A percentile compares a stretch with the other conserved stretches of the same genome.
Evolutionary conservation across 2,329 filamentous ascomycete species (phyloP).

Genomic region (Periconia digitata): DNA sequence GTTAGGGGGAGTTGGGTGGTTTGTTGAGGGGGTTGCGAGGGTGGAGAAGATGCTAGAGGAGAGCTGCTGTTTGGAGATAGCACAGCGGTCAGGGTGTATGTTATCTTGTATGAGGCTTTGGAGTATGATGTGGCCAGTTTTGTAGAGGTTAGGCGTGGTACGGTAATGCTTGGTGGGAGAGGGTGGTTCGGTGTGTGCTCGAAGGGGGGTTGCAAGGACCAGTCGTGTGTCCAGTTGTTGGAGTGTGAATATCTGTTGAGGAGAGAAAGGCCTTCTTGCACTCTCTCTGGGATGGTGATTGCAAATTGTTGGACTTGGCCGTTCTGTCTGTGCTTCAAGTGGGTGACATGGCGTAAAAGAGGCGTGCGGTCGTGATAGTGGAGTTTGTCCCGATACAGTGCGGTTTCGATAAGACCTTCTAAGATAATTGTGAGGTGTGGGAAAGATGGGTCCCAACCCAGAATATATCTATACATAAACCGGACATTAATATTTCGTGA

Average conservation of each 20-base stretch:
- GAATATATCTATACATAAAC: conserved; percentile 2
- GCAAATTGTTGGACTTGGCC: conserved; percentile 10
- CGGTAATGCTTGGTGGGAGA: conserved; percentile 13
- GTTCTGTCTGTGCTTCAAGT: conserved; percentile 6
- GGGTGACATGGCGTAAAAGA: conserved; percentile 8
- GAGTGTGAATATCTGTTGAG: conserved; percentile 3
- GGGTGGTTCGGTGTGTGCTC: conserved; percentile 12
- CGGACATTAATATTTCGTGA: not conserved
- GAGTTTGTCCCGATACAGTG: conserved; percentile 4
- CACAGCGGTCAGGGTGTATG: conserved; percentile 15
- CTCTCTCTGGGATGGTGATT: conserved; percentile 9
- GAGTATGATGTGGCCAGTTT: not conserved
- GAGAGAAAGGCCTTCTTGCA: not conserved
- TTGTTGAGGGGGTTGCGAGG: too few species aligned
- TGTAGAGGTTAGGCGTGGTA: conserved; percentile 3
- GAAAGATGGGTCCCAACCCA: conserved; percentile 9
- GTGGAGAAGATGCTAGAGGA: not conserved
- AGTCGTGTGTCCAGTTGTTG: conserved; percentile 10
- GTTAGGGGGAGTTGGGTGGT: not conserved
- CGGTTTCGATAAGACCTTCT: conserved; percentile 11
- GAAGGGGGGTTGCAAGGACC: conserved; percentile 10
- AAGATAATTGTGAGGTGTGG: conserved; percentile 15
- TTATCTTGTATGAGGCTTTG: conserved; percentile 3
- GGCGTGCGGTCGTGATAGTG: conserved; percentile 10
- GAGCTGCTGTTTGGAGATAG: not conserved